phyloP scores from a whole-genome alignment of 192 early-diverging fungal species.

The Dissophora globulifera region DNA sequence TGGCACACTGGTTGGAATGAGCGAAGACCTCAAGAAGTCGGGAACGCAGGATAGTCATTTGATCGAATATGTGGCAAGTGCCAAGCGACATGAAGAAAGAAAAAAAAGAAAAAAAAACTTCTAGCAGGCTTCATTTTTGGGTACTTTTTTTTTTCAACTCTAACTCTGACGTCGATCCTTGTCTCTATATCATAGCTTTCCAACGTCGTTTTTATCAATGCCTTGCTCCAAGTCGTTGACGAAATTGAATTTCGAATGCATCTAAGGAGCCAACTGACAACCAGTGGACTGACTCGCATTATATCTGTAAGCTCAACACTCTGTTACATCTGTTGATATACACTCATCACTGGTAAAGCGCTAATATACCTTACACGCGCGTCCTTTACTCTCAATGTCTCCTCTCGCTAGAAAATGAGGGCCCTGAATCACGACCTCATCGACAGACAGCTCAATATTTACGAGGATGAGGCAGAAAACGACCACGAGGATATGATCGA shows the following conservation, averaged over 20 bases:
- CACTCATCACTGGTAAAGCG: too few species aligned
- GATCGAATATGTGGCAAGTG: slow-evolving; percentile 73
- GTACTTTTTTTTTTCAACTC: too few species aligned
- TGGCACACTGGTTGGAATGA: slow-evolving; percentile 81
- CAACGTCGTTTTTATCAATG: slow-evolving; percentile 81
- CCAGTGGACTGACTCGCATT: slow-evolving; percentile 73
- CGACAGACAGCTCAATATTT: slow-evolving; percentile 72
- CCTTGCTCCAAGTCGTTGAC: slow-evolving; percentile 75
- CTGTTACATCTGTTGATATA: too few species aligned
- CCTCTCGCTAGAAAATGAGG: slow-evolving; percentile 63
- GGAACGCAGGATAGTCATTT: slow-evolving; percentile 75
- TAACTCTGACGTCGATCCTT: background rate
- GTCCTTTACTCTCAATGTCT: background rate
- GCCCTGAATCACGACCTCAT: slow-evolving; percentile 67
- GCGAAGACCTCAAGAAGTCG: slow-evolving; percentile 74
- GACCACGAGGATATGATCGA: slow-evolving; percentile 63
- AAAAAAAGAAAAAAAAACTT: too few species aligned
- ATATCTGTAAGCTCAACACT: slow-evolving; percentile 51
- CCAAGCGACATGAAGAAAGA: background rate
- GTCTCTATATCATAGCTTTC: slow-evolving; percentile 59
- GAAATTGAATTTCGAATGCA: slow-evolving; percentile 81
- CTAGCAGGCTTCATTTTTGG: too few species aligned
- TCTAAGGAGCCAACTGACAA: slow-evolving; percentile 76
- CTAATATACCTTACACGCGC: too few species aligned
- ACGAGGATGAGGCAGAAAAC: slow-evolving; percentile 71